Conservation (phyloP, 257 asterid genomes). For the Rubia yunnanensis region DNA sequence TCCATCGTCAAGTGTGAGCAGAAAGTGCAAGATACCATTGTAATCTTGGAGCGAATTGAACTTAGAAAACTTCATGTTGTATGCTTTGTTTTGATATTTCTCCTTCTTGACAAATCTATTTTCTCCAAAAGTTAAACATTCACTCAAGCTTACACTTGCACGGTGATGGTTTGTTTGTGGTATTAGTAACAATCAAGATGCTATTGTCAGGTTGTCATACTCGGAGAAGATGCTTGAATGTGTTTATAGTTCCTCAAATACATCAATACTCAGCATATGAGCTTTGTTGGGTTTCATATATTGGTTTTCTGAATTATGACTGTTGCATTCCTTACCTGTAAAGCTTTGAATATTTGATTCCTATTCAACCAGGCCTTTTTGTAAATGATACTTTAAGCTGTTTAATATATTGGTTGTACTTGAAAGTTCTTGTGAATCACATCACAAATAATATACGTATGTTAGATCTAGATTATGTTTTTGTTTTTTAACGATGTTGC, state of each 20-base stretch:
- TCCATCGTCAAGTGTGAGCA: too few species aligned
- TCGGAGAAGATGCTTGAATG: background rate
- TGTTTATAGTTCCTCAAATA: background rate
- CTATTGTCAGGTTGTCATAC: background rate
- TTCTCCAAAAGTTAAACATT: background rate
- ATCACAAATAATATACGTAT: too few species aligned
- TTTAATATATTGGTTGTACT: too few species aligned
- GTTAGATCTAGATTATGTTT: background rate
- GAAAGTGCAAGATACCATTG: background rate
- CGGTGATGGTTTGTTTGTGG: background rate
- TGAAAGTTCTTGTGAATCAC: too few species aligned
- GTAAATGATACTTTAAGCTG: too few species aligned
- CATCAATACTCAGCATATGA: background rate
- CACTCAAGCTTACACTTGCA: background rate
- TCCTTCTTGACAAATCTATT: background rate
- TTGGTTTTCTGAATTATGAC: too few species aligned
- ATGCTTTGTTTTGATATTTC: background rate
- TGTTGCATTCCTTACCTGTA: too few species aligned
- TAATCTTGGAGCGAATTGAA: background rate
- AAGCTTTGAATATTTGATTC: too few species aligned
- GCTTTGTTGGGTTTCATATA: background rate
- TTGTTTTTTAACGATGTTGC: background rate
- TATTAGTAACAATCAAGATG: background rate
- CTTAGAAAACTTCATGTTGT: background rate
- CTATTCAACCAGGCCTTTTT: too few species aligned